A percentile compares a stretch with the other conserved stretches of the same genome.
Evolutionary conservation across 2,329 filamentous ascomycete species (phyloP).

Genomic region (Curvularia eragrostidis): DNA sequence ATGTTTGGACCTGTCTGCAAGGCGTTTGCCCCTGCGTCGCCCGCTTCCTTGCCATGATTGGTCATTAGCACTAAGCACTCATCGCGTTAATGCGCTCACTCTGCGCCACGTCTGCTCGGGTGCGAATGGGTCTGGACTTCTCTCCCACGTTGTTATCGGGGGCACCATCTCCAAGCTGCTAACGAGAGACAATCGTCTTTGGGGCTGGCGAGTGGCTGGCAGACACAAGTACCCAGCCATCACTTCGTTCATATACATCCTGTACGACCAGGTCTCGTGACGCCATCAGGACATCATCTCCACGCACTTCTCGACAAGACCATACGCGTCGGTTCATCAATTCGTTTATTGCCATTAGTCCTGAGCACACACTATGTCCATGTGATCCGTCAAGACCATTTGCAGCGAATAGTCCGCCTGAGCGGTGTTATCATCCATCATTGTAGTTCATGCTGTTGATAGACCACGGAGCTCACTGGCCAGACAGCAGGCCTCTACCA

Average conservation of each 20-base stretch:
- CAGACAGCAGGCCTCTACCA: constrained; percentile 44
- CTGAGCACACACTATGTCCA: not conserved
- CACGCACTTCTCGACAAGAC: not conserved
- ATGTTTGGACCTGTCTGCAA: not conserved
- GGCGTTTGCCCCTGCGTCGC: constrained; percentile 18
- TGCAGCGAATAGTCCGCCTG: not conserved
- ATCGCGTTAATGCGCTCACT: constrained; percentile 7
- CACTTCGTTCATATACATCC: not conserved
- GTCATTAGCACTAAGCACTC: not conserved
- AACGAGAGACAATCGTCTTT: not conserved
- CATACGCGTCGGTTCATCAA: constrained; percentile 2
- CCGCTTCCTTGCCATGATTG: constrained; percentile 1
- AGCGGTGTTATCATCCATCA: not conserved
- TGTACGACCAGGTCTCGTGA: too few species aligned
- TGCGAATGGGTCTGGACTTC: not conserved
- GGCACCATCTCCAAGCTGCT: not conserved
- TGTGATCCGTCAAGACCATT: not conserved
- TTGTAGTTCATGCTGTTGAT: not conserved
- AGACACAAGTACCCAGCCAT: not conserved
- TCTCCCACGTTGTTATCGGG: not conserved
- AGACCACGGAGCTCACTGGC: not conserved
- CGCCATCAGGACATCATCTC: not conserved
- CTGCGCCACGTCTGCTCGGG: constrained; percentile 8
- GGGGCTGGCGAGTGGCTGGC: not conserved
- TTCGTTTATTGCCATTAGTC: constrained; percentile 5